These are phyloP conservation scores for Gonapodya prolifera DNA, from an alignment of 192 early-diverging fungal species.

Conservation along the genomic window DNA sequence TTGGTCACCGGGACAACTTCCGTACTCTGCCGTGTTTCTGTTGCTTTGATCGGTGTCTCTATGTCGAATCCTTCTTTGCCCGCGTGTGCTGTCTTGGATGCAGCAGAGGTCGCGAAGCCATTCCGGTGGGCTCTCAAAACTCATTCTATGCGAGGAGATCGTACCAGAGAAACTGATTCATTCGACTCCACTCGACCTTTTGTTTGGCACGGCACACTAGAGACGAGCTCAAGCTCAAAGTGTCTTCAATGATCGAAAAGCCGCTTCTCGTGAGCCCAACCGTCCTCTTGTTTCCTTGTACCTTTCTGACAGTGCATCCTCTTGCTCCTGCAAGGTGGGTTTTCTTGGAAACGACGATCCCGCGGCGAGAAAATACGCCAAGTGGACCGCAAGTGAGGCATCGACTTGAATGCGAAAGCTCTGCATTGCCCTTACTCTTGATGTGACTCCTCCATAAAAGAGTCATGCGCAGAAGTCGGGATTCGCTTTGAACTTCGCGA, in stretches of 20 bases:
- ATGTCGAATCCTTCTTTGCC: background rate
- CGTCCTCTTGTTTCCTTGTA: too few species aligned
- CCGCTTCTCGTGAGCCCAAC: background rate
- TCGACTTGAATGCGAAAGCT: background rate
- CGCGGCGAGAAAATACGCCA: constrained; percentile 82
- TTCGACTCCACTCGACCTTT: too few species aligned
- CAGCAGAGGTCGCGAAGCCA: background rate
- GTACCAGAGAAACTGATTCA: too few species aligned
- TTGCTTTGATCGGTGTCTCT: too few species aligned
- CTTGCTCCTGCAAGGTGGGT: too few species aligned
- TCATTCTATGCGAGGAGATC: too few species aligned
- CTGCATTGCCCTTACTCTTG: constrained; percentile 1
- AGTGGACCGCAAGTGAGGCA: constrained; percentile 76
- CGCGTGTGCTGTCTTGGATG: background rate
- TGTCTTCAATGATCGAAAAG: background rate
- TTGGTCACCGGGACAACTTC: too few species aligned
- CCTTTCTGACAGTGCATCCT: too few species aligned
- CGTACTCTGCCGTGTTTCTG: too few species aligned
- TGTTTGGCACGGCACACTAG: background rate
- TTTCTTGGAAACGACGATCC: constrained; percentile 95
- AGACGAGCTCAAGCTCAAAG: background rate
- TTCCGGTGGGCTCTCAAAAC: too few species aligned
- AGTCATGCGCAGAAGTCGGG: constrained; percentile 49
- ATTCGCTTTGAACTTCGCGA: constrained; percentile 83
- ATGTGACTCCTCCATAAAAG: background rate